Percentiles rank a stretch among this genome's conserved stretches.
Evolutionary conservation across 2,329 filamentous ascomycete species (phyloP).

Genomic region (Microdochium paspali): DNA sequence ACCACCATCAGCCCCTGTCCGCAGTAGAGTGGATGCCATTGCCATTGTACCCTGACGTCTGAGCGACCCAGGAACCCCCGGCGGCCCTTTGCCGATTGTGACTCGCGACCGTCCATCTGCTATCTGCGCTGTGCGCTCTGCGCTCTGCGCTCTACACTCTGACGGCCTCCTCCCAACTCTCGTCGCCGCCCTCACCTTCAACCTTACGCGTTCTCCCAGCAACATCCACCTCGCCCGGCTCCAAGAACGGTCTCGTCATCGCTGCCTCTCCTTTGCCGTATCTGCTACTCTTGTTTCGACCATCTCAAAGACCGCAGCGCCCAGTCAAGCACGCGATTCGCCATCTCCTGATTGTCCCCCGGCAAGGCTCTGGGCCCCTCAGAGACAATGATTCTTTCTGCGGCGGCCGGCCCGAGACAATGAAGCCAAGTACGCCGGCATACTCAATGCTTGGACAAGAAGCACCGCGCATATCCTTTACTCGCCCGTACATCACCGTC

Average conservation of each 20-base stretch:
- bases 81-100: background rate
- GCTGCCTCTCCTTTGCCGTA: no score
- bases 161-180: no score
- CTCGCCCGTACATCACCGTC: background rate
- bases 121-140: no score
- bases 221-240: background rate
- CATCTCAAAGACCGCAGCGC: no score
- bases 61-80: background rate
- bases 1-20: background rate
- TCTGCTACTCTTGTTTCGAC: no score
- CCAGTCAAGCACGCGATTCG: background rate
- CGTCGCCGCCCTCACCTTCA: background rate
- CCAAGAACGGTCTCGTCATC: no score
- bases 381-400: background rate
- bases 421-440: constrained; percentile 21
- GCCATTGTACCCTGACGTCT: constrained; percentile 1
- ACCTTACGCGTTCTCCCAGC: background rate
- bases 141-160: no score
- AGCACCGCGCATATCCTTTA: constrained; percentile 15
- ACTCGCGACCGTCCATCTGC: background rate
- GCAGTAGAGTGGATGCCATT: background rate
- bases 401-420: constrained; percentile 17
- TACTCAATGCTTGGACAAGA: constrained; percentile 21
- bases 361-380: background rate
- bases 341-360: background rate